Conservation (phyloP, 805 yeast species). For the Metschnikowia colocasiae region DNA sequence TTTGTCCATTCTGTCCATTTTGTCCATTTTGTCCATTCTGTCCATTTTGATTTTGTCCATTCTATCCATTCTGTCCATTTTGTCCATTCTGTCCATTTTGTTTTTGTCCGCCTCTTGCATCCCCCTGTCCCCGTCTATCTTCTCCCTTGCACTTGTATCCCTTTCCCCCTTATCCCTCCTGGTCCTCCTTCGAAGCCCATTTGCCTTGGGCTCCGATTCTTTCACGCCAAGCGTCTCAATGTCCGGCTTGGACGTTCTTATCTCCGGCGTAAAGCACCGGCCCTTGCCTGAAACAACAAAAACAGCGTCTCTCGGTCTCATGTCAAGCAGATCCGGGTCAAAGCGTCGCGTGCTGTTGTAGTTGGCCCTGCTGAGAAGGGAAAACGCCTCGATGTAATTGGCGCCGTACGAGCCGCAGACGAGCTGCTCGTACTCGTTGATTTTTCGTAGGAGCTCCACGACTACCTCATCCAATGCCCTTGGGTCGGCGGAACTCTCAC, state of each 20-base stretch:
- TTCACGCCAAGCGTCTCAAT: neutral
- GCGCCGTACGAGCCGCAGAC: conserved; percentile 18
- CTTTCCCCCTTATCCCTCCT: neutral
- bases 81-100: neutral
- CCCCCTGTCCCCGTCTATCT: neutral
- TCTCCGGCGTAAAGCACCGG: neutral
- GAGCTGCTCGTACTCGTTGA: conserved; percentile 32
- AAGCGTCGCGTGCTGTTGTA: conserved; percentile 30
- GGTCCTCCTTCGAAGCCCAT: conserved; percentile 4
- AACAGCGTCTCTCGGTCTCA: conserved; percentile 28
- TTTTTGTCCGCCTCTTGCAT: neutral
- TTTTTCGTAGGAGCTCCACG: neutral
- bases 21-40: too few species aligned
- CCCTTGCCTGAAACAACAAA: conserved; percentile 14
- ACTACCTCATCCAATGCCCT: neutral
- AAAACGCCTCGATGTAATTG: conserved; percentile 32
- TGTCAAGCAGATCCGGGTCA: conserved; percentile 43
- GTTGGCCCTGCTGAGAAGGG: conserved; percentile 46
- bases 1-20: too few species aligned
- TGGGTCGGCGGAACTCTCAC: neutral
- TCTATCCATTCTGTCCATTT: too few species aligned
- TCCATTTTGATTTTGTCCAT: too few species aligned
- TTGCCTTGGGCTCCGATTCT: neutral
- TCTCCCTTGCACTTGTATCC: neutral
- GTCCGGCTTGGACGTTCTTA: neutral